Percentiles rank a stretch among this genome's conserved stretches.
Evolutionary conservation across 2,329 filamentous ascomycete genomes (phyloP).

Genomic region (Trichothecium sympodiale): DNA sequence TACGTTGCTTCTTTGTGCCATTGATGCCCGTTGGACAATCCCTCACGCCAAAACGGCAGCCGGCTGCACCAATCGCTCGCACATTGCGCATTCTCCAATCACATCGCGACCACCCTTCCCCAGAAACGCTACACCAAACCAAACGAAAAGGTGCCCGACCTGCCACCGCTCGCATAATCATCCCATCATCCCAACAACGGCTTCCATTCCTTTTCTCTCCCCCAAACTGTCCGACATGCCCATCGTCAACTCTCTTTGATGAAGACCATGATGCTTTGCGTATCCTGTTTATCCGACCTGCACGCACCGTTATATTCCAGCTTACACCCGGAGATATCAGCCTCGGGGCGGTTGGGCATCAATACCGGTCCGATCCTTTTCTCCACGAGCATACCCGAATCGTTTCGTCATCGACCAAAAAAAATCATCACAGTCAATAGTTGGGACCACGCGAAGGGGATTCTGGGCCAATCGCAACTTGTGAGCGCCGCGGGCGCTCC

Average conservation of each 20-base stretch:
- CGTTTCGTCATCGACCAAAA: slow-evolving; percentile 3
- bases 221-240: neutral
- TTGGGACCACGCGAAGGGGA: neutral
- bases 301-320: neutral
- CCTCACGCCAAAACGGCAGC: neutral
- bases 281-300: neutral
- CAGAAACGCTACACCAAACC: slow-evolving; percentile 4
- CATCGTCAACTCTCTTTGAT: slow-evolving; percentile 2
- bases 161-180: neutral
- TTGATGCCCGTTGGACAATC: neutral
- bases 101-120: slow-evolving; percentile 5
- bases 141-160: neutral
- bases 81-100: slow-evolving; percentile 9
- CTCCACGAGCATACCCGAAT: slow-evolving; percentile 1
- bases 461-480: neutral
- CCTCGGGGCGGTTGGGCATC: no score
- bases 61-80: no score
- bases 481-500: slow-evolving; percentile 16
- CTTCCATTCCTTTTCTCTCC: slow-evolving; percentile 7
- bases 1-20: no score
- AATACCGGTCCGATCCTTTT: no score
- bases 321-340: no score
- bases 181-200: slow-evolving; percentile 9
- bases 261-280: slow-evolving; percentile 6
- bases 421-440: neutral